Base-by-base conservation (phyloP, 495 filamentous ascomycete species). In the Friedmanniomyces endolithicus region DNA sequence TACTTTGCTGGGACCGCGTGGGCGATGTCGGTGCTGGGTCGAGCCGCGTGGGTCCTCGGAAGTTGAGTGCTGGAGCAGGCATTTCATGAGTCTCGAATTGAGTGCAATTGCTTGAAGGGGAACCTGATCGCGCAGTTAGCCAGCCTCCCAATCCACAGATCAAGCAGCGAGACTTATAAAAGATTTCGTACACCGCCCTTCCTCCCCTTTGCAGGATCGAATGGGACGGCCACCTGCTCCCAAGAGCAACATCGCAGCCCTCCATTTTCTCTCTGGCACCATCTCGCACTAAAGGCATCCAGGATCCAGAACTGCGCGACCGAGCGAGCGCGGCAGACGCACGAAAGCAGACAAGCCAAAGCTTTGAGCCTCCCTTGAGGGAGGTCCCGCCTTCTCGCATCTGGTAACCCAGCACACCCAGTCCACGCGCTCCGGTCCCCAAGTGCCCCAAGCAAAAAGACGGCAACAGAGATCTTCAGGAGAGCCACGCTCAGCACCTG, bases 321-420 rank as follows among this genome's bases (percentile, higher is more conserved):
- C 25, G 48, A 20, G 27, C 14, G 19, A 23, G 24, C 37, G 22
- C 37, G 11, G 19, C 17, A 50, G 25, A 19, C 47, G 47, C 17
- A 47, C 6, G 24, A 19, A 25, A 55, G 67, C 78, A 73, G 88
- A 94, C 86, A 92, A 90, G 88, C 78, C 88, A 72, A 86, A 81
- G 72, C 88, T 88, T 90, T 95, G 88, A 95, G 80, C 74, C 87
- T 86, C 88, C 88, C 86, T 81, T 85, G 63, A 81, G 86, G 89
- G 88, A 90, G 86, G 87, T 88, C 88, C 88, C 75, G 71, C 63
- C 64, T 35, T 62, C 61, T 63, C 55, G 46, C 51, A 59, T 61
- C 55, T 63, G 50, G 53, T 52, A 41, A 47, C 55, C 62, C 59
- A 35, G 44, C 17, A 3, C 23, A 1, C 40, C 31, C 29, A 17